Evolutionary conservation across 2,329 filamentous ascomycete genomes (phyloP).

Genomic region (Xylaria sp.): DNA sequence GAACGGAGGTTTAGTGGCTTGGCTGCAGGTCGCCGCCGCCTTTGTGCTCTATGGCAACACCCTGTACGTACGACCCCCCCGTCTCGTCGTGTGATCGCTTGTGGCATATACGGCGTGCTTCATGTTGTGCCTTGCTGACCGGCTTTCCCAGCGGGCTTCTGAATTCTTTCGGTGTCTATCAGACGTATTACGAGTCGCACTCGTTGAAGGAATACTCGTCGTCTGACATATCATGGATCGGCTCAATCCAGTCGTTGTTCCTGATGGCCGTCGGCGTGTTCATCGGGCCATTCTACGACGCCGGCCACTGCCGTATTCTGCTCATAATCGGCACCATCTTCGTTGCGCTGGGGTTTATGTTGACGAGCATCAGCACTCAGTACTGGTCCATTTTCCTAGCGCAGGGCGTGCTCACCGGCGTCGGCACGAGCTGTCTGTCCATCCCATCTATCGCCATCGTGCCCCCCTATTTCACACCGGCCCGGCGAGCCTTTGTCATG

Average conservation of each 20-base stretch:
- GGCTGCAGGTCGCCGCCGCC: constrained; percentile 44
- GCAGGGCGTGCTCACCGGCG: constrained; percentile 33
- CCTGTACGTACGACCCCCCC: constrained; percentile 22
- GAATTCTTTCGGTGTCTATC: constrained; percentile 48
- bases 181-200: constrained; percentile 46
- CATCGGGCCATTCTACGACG: constrained; percentile 49
- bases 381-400: constrained; percentile 37
- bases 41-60: constrained; percentile 34
- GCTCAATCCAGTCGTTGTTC: constrained; percentile 49
- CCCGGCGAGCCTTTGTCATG: constrained; percentile 31
- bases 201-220: constrained; percentile 36
- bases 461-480: constrained; percentile 33
- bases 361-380: constrained; percentile 30
- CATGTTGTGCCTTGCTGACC: constrained; percentile 3
- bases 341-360: constrained; percentile 35
- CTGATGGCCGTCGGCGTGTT: constrained; percentile 47
- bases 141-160: constrained; percentile 39
- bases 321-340: constrained; percentile 43
- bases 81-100: neutral
- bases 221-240: constrained; percentile 48
- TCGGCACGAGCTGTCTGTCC: constrained; percentile 31
- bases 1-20: constrained; percentile 43
- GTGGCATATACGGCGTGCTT: neutral
- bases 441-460: constrained; percentile 37
- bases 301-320: constrained; percentile 45